Evolutionary conservation across 2,329 filamentous ascomycete species (phyloP).

Genomic region (Geosmithia flava): DNA sequence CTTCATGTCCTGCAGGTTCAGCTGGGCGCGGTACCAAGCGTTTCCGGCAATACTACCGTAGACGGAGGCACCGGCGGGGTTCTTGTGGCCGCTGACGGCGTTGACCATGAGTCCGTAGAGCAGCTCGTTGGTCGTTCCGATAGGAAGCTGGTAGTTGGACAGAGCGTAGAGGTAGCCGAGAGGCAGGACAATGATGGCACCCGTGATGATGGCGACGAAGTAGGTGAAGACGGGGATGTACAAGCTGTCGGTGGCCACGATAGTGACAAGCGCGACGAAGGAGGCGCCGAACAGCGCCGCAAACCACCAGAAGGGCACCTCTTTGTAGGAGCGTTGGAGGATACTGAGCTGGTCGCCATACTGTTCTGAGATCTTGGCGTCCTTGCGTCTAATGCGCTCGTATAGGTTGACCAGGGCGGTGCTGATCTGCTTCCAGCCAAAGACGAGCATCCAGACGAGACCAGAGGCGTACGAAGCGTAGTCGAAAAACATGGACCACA

Average conservation of each 20-base stretch:
- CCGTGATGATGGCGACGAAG: slow-evolving; percentile 41
- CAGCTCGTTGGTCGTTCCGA: slow-evolving; percentile 47
- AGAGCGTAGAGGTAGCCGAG: slow-evolving; percentile 47
- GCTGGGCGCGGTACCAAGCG: slow-evolving; percentile 46
- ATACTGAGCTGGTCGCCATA: slow-evolving; percentile 48
- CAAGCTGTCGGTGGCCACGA: slow-evolving; percentile 35
- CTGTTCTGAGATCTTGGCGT: slow-evolving; percentile 34
- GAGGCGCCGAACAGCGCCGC: slow-evolving; percentile 32
- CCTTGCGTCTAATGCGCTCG: slow-evolving; percentile 17
- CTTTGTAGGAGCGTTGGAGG: slow-evolving; percentile 41
- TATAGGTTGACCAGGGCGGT: slow-evolving; percentile 29
- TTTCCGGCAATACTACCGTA: slow-evolving; percentile 49
- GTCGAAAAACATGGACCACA: slow-evolving; percentile 48
- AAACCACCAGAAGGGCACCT: slow-evolving; percentile 50
- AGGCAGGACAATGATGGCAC: slow-evolving; percentile 41
- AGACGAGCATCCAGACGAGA: slow-evolving; percentile 44
- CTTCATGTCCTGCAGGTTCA: slow-evolving; percentile 49
- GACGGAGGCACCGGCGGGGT: slow-evolving; percentile 43
- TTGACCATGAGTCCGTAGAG: slow-evolving; percentile 49
- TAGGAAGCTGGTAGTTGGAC: slow-evolving; percentile 39
- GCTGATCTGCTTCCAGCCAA: slow-evolving; percentile 36
- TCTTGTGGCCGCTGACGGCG: slow-evolving; percentile 33
- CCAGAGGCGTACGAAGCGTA: slow-evolving; percentile 47
- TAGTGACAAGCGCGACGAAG: slow-evolving; percentile 27
- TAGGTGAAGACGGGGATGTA: slow-evolving; percentile 48